These are phyloP conservation scores for Cladorrhinum sp. DNA, from an alignment of 2,329 filamentous ascomycete genomes.

Conservation along the genomic window DNA sequence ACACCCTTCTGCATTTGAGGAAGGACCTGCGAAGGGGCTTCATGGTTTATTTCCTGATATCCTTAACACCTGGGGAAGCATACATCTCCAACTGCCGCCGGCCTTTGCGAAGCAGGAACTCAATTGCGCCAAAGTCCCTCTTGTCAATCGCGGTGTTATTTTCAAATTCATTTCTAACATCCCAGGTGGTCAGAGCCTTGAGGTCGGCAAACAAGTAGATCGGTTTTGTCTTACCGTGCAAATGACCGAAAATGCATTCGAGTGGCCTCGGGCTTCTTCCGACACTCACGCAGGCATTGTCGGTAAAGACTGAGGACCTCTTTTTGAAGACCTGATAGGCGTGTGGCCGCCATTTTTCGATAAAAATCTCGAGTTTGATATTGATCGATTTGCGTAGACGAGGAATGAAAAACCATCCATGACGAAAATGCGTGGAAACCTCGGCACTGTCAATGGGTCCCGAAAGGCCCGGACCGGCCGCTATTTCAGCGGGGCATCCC, in stretches of 20 bases:
- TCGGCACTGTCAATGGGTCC: not conserved
- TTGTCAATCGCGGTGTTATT: slow-evolving; percentile 68
- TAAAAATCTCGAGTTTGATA: not conserved
- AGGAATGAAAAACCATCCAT: not conserved
- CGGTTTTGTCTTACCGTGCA: slow-evolving; percentile 51
- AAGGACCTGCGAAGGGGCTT: not conserved
- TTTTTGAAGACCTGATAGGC: slow-evolving; percentile 82
- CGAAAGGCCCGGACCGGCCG: not conserved
- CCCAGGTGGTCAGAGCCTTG: slow-evolving; percentile 14
- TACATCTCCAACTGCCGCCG: slow-evolving; percentile 78
- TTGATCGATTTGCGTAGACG: not conserved
- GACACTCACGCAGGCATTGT: slow-evolving; percentile 75
- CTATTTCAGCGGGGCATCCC: not conserved
- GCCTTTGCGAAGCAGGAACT: slow-evolving; percentile 81
- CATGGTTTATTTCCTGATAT: slow-evolving; percentile 51
- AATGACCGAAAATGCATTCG: slow-evolving; percentile 62
- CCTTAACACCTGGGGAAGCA: slow-evolving; percentile 74
- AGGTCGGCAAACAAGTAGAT: slow-evolving; percentile 13
- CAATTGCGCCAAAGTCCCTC: slow-evolving; percentile 81
- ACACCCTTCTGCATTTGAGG: slow-evolving; percentile 1
- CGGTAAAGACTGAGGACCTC: slow-evolving; percentile 87
- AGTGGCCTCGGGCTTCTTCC: slow-evolving; percentile 65
- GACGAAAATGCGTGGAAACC: not conserved
- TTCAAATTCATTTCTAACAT: slow-evolving; percentile 68
- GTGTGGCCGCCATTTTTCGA: slow-evolving; percentile 30